phyloP scores from a whole-genome alignment of 805 yeast genomes.

The Schwanniomyces sp. region DNA sequence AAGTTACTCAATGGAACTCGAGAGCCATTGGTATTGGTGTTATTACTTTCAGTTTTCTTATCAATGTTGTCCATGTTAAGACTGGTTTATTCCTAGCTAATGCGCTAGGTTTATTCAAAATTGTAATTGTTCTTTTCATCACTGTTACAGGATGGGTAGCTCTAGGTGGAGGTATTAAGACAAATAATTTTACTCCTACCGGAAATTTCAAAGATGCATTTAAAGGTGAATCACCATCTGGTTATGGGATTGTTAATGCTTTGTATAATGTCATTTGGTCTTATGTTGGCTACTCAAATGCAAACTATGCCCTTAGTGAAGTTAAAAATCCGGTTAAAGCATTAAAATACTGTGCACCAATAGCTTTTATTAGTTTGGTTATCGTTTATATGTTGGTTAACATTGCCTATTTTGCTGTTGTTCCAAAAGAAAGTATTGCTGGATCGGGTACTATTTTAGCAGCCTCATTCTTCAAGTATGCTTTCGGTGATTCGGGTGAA shows the following conservation, averaged over 20 bases:
- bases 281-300: conserved; percentile 79
- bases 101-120: conserved; percentile 67
- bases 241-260: conserved; percentile 73
- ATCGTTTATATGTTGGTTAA: conserved; percentile 73
- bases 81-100: conserved; percentile 65
- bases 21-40: conserved; percentile 77
- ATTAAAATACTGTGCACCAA: conserved; percentile 72
- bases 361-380: conserved; percentile 60
- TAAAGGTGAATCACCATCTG: conserved; percentile 52
- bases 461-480: conserved; percentile 70
- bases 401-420: conserved; percentile 80
- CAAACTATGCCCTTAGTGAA: conserved; percentile 81
- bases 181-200: conserved; percentile 48
- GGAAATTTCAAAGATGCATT: conserved; percentile 62
- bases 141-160: conserved; percentile 83
- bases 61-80: conserved; percentile 61
- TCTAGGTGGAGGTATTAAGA: conserved; percentile 65
- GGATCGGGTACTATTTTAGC: conserved; percentile 70
- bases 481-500: conserved; percentile 68
- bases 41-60: conserved; percentile 64
- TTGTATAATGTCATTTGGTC: conserved; percentile 85
- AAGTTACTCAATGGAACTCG: conserved; percentile 71
- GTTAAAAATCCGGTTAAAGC: conserved; percentile 70
- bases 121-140: conserved; percentile 68
- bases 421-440: conserved; percentile 61